phyloP scores from a whole-genome alignment of 1,139 yeast species.

The Saccharomyces hybrid region DNA sequence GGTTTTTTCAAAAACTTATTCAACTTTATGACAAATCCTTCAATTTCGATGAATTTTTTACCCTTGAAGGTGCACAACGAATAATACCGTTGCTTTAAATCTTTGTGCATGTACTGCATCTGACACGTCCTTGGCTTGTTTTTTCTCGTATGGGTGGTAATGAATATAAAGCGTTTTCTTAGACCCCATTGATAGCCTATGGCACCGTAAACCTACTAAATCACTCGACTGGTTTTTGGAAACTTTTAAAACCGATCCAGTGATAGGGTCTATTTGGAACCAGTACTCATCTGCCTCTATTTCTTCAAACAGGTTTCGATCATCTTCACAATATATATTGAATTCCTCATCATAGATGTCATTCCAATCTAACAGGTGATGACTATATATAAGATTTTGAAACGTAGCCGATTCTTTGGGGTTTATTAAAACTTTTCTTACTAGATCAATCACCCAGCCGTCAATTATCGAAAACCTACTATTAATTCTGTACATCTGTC shows the following conservation, averaged over 20 bases:
- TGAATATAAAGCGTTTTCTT: not conserved
- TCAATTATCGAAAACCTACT: not conserved
- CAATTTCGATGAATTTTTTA: not conserved
- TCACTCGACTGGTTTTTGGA: not conserved
- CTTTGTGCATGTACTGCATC: not conserved
- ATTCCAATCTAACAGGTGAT: not conserved
- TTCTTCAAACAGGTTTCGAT: not conserved
- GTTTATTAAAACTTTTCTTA: not conserved
- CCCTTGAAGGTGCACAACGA: not conserved
- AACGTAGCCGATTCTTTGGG: not conserved
- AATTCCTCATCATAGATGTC: not conserved
- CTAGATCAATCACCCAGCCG: not conserved
- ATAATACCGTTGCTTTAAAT: not conserved
- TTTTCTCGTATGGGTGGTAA: not conserved
- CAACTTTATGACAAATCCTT: not conserved
- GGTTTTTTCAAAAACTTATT: not conserved
- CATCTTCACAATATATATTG: not conserved
- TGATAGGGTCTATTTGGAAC: not conserved
- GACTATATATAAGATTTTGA: not conserved
- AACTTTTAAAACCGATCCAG: not conserved
- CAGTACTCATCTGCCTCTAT: not conserved
- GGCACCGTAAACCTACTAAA: not conserved
- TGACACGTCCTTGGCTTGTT: not conserved
- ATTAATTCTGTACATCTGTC: not conserved
- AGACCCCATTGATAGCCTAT: not conserved